Base-by-base conservation (phyloP, 352 stramenopile genomes). In the Globisporangium viniferum region DNA sequence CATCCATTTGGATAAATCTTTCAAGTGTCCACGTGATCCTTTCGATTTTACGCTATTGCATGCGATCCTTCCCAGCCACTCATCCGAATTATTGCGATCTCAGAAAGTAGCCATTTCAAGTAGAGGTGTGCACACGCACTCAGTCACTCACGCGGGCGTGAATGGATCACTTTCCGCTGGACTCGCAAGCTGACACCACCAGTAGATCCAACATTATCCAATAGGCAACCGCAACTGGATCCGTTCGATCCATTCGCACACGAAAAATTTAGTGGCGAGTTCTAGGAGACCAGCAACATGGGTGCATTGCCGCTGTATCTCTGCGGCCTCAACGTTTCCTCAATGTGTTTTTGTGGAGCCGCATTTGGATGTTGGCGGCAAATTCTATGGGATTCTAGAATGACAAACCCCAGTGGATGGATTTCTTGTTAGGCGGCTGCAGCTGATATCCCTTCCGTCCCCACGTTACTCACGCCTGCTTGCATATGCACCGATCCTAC, bases 391-490 rank as follows among this genome's bases (percentile, higher is more conserved):
- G 44, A 10, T 24, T 51, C 44, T 22, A 51, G 44, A 51, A 51
- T 51, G 44, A 18, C 22, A 24, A 6, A n/a, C 18, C 18, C 44
- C 6, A 5, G 5, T 14, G 36, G 9, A 6, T 54, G 36, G 18
- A 31, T 44, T 51, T 51, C 18, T 22, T 51, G 22, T 51, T 20
- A 51, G 18, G 44, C 44, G 18, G 44, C 44, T 51, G 8, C 44
- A 12, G 18, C 44, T 35, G 60, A 41, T 66, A 55, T 54, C 59
- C 44, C n/a, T 31, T 29, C 22, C 22, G 39, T 22, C 4, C 39
- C 29, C 29, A 48, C 31, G 56, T 69, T 69, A 69, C 64, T 69
- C 56, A 69, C 64, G 24, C 14, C 33, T 36, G 64, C 64, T 69
- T 64, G 56, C 64, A 64, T 64, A 56, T 53, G 20, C 24, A 51